These are phyloP conservation scores for Brettanomyces nanus DNA, from an alignment of 805 yeast genomes.

Conservation along the genomic window DNA sequence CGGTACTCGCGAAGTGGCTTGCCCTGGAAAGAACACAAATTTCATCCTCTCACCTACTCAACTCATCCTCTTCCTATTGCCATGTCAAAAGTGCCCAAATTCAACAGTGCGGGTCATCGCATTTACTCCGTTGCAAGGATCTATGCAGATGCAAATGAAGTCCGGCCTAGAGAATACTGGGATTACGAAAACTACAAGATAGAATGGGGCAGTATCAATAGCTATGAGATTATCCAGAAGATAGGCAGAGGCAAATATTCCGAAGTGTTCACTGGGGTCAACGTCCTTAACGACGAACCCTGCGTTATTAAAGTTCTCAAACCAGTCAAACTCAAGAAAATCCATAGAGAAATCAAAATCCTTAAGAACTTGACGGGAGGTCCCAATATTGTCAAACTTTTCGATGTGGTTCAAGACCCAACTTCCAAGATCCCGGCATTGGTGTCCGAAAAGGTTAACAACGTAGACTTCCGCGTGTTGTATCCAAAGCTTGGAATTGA, in stretches of 20 bases:
- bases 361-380: constrained; percentile 80
- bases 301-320: constrained; percentile 87
- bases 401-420: constrained; percentile 84
- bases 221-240: constrained; percentile 76
- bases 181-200: constrained; percentile 65
- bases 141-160: constrained; percentile 69
- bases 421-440: constrained; percentile 81
- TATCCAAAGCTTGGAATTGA: constrained; percentile 70
- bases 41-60: too few relatives aligned
- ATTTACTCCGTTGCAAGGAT: constrained; percentile 47
- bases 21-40: too few relatives aligned
- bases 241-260: constrained; percentile 91
- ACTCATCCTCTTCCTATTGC: too few relatives aligned
- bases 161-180: constrained; percentile 78
- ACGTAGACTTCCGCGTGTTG: constrained; percentile 77
- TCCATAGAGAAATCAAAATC: constrained; percentile 83
- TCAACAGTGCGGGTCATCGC: constrained; percentile 12
- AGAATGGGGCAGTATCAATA: constrained; percentile 78
- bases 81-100: constrained; percentile 1
- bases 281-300: constrained; percentile 48
- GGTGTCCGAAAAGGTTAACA: constrained; percentile 77
- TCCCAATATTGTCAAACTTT: constrained; percentile 65
- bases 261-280: constrained; percentile 84
- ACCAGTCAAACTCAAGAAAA: constrained; percentile 89
- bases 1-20: too few relatives aligned